Base-by-base conservation (phyloP, 2,329 filamentous ascomycete genomes). In the Pyrenochaeta sp. region DNA sequence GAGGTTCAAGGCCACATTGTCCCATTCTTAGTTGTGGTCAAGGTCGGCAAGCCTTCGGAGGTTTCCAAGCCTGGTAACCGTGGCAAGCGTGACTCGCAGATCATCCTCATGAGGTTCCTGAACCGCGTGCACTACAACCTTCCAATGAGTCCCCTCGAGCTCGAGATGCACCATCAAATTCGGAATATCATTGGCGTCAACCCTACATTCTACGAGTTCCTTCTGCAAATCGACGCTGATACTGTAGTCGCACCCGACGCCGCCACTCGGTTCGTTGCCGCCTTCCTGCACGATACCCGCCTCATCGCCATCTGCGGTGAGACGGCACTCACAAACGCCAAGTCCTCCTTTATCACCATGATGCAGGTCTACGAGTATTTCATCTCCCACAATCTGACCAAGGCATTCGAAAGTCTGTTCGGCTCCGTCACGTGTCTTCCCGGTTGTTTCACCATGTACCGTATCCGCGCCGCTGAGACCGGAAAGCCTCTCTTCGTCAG, bases 351-450 rank as follows among this genome's bases (percentile, higher is more conserved):
- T 73, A 88, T 96, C 67, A 99, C 95, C 50, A 98, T 98, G 94
- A 99, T 99, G 77, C 95, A 99, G 80, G 94, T 99, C 34, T 99
- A 98, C 84, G 94, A 99, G 80, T 99, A 99, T 85, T 99, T 93
- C 83, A 99, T 99, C 72, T 98, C 94, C 50, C 94, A 99, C 84
- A 96, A 98, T 77, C 81, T 99, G 68, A 90, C 91, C 68, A 98
- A 99, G 82, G 95, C 94, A 12, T 99, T 99, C 77, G 94, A 98
- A 80, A 95, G 91, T 80, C 85, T 99, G 71, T 99, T 99, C 75
- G 95, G 94, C 56, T 96, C 92, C 67, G 94, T 99, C 68, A 99
- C 95, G 50, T 99, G 95, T 85, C 84, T 99, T 75, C 95, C 95
- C 25, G 95, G 95, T 83, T 99, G 95, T 86, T 99, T 98, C 86